Evolutionary conservation across 73 alveolate species (phyloP).

Genomic region (Urostyla sp.): DNA sequence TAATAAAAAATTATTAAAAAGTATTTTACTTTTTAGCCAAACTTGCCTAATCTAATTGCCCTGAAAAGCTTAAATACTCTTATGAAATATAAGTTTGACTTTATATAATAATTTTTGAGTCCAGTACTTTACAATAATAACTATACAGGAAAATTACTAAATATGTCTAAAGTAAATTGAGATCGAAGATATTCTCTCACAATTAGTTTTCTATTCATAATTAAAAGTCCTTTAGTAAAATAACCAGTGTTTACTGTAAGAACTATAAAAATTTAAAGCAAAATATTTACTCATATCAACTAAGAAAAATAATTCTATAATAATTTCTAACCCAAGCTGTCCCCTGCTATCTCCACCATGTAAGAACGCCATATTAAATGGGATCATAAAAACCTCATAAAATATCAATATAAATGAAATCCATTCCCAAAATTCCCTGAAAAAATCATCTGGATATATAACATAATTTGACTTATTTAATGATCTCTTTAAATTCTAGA

Average conservation of each 20-base stretch:
- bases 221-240: slow-evolving; percentile 58
- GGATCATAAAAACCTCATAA: slow-evolving; percentile 5
- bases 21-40: slow-evolving; percentile 12
- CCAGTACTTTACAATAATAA: not conserved
- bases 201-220: slow-evolving; percentile 22
- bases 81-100: not conserved
- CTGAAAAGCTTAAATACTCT: slow-evolving; percentile 24
- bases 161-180: not conserved
- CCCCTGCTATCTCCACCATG: too few species aligned
- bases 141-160: not conserved
- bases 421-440: slow-evolving; percentile 41
- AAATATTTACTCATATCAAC: slow-evolving; percentile 20
- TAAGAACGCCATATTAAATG: slow-evolving; percentile 14
- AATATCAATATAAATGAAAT: not conserved
- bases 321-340: not conserved
- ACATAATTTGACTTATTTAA: not conserved
- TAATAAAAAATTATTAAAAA: not conserved
- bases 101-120: not conserved
- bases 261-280: slow-evolving; percentile 17
- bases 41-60: slow-evolving; percentile 4
- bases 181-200: not conserved
- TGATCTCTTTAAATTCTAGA: slow-evolving; percentile 14
- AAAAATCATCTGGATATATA: slow-evolving; percentile 13
- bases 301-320: not conserved
- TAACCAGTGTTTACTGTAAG: slow-evolving; percentile 58